These are phyloP conservation scores for Aspergillus awamori DNA, from an alignment of 2,329 filamentous ascomycete species.

Conservation along the genomic window DNA sequence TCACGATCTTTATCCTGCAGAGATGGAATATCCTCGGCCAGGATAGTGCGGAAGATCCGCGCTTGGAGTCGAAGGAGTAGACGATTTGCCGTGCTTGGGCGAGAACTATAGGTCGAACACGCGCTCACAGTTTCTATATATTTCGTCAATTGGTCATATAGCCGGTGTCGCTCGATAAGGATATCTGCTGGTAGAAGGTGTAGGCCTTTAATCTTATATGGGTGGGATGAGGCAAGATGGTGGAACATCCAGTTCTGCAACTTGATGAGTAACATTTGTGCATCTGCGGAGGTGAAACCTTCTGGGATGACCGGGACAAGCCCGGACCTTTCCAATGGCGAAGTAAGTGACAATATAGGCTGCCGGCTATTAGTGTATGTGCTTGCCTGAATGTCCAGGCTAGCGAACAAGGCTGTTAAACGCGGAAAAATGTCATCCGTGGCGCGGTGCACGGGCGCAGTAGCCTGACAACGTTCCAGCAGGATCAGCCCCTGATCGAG, in stretches of 20 bases:
- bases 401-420: slow-evolving; percentile 18
- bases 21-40: not conserved
- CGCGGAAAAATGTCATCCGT: slow-evolving; percentile 20
- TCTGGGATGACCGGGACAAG: not conserved
- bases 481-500: slow-evolving; percentile 28
- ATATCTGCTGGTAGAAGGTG: slow-evolving; percentile 11
- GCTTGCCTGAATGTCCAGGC: slow-evolving; percentile 29
- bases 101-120: not conserved
- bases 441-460: not conserved
- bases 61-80: not conserved
- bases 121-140: not conserved
- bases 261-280: slow-evolving; percentile 5
- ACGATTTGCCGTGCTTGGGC: not conserved
- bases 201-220: slow-evolving; percentile 14
- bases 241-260: slow-evolving; percentile 28
- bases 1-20: not conserved
- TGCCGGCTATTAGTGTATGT: slow-evolving; percentile 19
- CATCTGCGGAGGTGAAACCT: not conserved
- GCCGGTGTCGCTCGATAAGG: slow-evolving; percentile 11
- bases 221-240: slow-evolving; percentile 17
- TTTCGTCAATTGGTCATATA: not conserved
- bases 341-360: slow-evolving; percentile 11
- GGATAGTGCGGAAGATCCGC: not conserved
- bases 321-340: not conserved
- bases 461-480: slow-evolving; percentile 18